Base-by-base conservation (phyloP, 2,329 filamentous ascomycete species). In the Huntiella bhutanensis region DNA sequence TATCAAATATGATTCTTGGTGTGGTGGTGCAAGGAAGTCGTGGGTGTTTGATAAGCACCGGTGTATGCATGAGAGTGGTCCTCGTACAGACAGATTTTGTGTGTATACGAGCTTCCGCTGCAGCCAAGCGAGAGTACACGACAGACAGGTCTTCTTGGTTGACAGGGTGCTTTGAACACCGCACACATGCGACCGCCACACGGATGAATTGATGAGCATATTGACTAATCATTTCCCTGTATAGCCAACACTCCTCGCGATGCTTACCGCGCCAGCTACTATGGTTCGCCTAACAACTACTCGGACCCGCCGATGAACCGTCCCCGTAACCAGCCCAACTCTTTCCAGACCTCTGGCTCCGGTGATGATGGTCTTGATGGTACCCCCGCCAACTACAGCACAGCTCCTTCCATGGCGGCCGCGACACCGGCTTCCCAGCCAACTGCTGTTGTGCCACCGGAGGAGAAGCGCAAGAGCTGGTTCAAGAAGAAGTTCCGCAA, bases 381-480 rank as follows among this genome's bases (percentile, higher is more conserved):
- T 28, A 59, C 39, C 56, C 54, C 45, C 52, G 58, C 22, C 53
- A 59, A 57, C 55, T 42, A 57, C 38, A 49, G 47, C 32, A n/a
- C 34, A 54, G 50, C 50, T 54, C 22, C 54, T 55, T 42, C 55
- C 51, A 43, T 44, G 22, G 38, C 15, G 54, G 39, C 49, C 51
- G 4, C 42, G 35, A 28, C 47, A 46, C 39, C 51, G 16, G 41
- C 37, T 28, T 28, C 43, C 19, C 15, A 15, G 13, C 44, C 46
- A 10, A 28, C 46, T 12, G 46, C 39, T 32, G 41, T 37, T 12
- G 45, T 45, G 33, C 40, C 48, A 4, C 51, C 54, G 15, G 57
- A 58, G 10, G 80, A 86, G 51, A 94, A 93, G 69, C 72, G 82
- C 53, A 87, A 86, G 70, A 91, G 86, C 59, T 94, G 87, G 85